A percentile compares a stretch with the other conserved stretches of the same genome.
Evolutionary conservation across 176 grass and related monocot genomes (phyloP).

Genomic region (Eragrostis nindensis): DNA sequence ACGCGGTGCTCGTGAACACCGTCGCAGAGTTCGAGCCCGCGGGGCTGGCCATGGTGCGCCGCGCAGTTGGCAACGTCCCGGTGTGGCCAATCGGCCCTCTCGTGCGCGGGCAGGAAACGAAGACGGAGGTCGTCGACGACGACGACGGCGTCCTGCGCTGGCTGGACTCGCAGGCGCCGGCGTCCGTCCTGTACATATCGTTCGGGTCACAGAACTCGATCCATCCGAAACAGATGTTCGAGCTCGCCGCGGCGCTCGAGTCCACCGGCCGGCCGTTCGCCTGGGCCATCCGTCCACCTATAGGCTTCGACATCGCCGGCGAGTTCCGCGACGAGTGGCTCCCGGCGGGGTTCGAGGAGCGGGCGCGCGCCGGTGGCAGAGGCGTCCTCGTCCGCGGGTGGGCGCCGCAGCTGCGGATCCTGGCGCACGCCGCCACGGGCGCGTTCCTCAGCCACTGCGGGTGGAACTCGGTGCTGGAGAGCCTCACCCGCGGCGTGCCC

Average conservation of each 20-base stretch:
- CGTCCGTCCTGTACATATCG: conserved; percentile 3
- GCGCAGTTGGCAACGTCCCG: neutral
- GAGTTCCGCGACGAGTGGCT: conserved; percentile 41
- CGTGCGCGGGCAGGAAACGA: neutral
- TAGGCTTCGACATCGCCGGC: neutral
- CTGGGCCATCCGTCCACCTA: conserved; percentile 6
- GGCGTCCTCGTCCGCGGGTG: conserved; percentile 34
- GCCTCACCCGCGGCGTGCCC: conserved; percentile 37
- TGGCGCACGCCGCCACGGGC: conserved; percentile 36
- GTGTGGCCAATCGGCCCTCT: conserved; percentile 47
- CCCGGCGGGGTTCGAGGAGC: conserved; percentile 45
- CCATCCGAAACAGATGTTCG: neutral
- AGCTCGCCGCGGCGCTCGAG: conserved; percentile 2
- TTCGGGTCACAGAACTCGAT: conserved; percentile 28
- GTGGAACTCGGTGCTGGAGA: conserved; percentile 52
- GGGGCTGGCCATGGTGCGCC: conserved; percentile 38
- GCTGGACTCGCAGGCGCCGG: neutral
- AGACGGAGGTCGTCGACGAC: neutral
- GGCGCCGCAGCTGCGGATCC: conserved; percentile 46
- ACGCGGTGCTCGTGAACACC: conserved; percentile 44
- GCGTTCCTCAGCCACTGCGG: conserved; percentile 58
- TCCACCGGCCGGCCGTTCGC: neutral
- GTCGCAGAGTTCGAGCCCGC: conserved; percentile 39
- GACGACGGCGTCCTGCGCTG: neutral
- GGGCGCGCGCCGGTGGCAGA: neutral